These are phyloP conservation scores for Cutaneotrichosporon dermatis DNA, from an alignment of 1,284 basidiomycete genomes.

Conservation along the genomic window DNA sequence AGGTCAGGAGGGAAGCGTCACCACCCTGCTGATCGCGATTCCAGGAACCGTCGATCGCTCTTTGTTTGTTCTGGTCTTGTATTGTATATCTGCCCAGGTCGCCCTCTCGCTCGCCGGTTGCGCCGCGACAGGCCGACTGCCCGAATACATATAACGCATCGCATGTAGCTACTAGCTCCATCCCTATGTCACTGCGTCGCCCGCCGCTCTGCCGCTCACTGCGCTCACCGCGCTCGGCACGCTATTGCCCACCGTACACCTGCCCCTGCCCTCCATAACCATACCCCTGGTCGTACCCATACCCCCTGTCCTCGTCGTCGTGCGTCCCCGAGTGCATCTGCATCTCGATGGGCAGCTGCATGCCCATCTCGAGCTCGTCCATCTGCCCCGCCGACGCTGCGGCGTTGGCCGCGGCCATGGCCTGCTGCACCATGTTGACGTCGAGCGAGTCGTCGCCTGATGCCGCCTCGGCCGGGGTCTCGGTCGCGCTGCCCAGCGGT, in stretches of 20 bases:
- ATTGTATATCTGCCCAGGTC: too few species aligned
- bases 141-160: too few species aligned
- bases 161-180: too few species aligned
- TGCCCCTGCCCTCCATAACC: slow-evolving; percentile 7
- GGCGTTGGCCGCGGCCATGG: slow-evolving; percentile 35
- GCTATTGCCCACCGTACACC: slow-evolving; percentile 6
- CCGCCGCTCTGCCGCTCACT: too few species aligned
- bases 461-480: not conserved
- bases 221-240: too few species aligned
- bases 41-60: not conserved
- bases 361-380: slow-evolving; percentile 48
- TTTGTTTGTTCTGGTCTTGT: not conserved
- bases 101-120: too few species aligned
- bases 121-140: too few species aligned
- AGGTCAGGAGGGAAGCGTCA: not conserved
- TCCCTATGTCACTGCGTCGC: too few species aligned
- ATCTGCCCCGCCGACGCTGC: slow-evolving; percentile 34
- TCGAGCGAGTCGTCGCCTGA: slow-evolving; percentile 23
- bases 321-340: slow-evolving; percentile 41
- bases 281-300: slow-evolving; percentile 8
- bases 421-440: slow-evolving; percentile 43
- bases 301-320: slow-evolving; percentile 24
- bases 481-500: not conserved
- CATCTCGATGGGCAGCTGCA: slow-evolving; percentile 47
- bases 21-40: not conserved